Evolutionary conservation across 176 grass and related monocot species (phyloP), one percentile per base, ranked within the genome.

Genomic region (Phoenix roebelenii): DNA sequence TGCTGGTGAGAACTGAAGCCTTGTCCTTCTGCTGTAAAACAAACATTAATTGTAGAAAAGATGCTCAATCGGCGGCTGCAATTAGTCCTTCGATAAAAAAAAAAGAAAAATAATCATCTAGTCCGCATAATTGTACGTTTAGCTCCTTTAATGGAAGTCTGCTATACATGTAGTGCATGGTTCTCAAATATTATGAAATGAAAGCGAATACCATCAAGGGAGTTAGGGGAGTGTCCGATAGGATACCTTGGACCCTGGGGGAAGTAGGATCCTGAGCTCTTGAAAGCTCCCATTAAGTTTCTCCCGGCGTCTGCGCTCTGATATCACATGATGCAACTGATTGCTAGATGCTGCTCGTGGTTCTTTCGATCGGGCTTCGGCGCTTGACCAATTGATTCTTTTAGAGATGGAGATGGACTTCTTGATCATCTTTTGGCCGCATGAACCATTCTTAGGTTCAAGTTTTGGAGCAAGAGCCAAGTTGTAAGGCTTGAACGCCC

Each of bases 271-370:
- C 49, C 79, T 76, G 6, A 98, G 87, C 3, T 54, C 55, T 12
- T 79, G 76, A 66, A 98, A 85, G 72, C 84, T 98, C 32, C 59
- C 73, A 50, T 92, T 98, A 54, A 98, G 82, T 72, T 92, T 98
- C 73, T 85, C 93, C 18, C 93, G 57, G 35, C 93, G 81, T 76
- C 75, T 77, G 52, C 93, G 85, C 66, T 98, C 93, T 1, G 93
- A 98, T 57, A 98, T 92, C 76, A 92, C 74, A 73, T 98, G 93
- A 65, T 89, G 75, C 52, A 78, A 59, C 51, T 90, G 87, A 68
- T 70, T 85, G 55, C 44, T 73, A 14, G 50, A 60, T 74, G 71
- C 48, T 65, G 5, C 71, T 52, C 0, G 23, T 35, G 5, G 4
- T 30, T 23, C 39, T 5, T 9, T 0, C 19, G 15, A n/a, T 52